phyloP scores from a whole-genome alignment of 2,329 filamentous ascomycete genomes.

The Orbilia blumenaviensis region DNA sequence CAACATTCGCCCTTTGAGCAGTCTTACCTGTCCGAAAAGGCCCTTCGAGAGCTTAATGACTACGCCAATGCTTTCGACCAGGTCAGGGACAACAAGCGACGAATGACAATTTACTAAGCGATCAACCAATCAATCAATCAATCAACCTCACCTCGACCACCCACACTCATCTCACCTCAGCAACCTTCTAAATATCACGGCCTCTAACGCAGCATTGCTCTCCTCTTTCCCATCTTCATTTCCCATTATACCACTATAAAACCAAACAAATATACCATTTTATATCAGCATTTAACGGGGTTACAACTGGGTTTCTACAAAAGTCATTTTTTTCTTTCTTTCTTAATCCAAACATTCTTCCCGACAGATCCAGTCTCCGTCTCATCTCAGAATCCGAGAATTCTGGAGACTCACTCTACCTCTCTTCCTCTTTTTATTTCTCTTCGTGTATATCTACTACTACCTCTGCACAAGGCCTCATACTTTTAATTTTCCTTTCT shows the following conservation, averaged over 20 bases:
- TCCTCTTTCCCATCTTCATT: constrained; percentile 36
- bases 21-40: constrained; percentile 75
- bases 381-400: not conserved
- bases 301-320: constrained; percentile 49
- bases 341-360: constrained; percentile 15
- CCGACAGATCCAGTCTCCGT: constrained; percentile 5
- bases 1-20: constrained; percentile 65
- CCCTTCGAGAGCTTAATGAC: constrained; percentile 79
- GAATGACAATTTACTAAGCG: constrained; percentile 56
- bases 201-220: constrained; percentile 49
- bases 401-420: constrained; percentile 7
- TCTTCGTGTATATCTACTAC: constrained; percentile 50
- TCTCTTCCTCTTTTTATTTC: constrained; percentile 10
- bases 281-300: constrained; percentile 49
- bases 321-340: constrained; percentile 38
- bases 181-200: constrained; percentile 27
- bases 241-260: constrained; percentile 50
- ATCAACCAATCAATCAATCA: too few species aligned
- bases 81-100: constrained; percentile 65
- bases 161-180: constrained; percentile 24
- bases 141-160: constrained; percentile 4
- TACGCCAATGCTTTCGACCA: constrained; percentile 92
- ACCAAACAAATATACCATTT: constrained; percentile 53
- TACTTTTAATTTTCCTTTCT: constrained; percentile 29
- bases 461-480: constrained; percentile 43